Evolutionary conservation across 2,329 filamentous ascomycete genomes (phyloP), one percentile per base, ranked within the genome.

Genomic region (Ophiocordyceps robertsii): DNA sequence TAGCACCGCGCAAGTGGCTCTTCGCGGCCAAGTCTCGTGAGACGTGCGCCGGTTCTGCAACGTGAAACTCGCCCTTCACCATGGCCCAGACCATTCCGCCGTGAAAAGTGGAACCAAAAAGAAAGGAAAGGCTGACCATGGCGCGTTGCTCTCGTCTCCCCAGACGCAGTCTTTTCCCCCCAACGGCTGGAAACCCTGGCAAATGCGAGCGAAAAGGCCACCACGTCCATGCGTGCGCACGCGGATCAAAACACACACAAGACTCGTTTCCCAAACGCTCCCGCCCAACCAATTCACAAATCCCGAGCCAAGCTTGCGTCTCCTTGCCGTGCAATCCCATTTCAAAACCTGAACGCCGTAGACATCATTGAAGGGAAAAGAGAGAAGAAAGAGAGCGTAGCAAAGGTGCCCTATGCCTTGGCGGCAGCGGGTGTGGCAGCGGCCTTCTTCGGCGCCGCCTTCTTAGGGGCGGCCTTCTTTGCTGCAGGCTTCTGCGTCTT

Each of bases 401-500:
- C 12, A 35, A 16, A 14, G 12, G 17, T 37, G 40, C 16, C 29
- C 54, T 55, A 64, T 49, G 59, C 63, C 62, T 67, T 66, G 40
- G 62, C 55, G 41, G 38, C 3, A 17, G 38, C 29, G 24, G 38
- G 6, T 12, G 38, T 11, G 11, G 40, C 51, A 14, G 67, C 61
- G 12, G 66, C 57, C 60, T 71, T 67, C 60, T 68, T 69, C 24
- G 65, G 55, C 6, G 63, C 56, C 39, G 63, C 60, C 61, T 67
- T 68, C 59, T 67, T 68, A 31, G 63, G 51, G 11, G 66, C 60
- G 21, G 63, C 61, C 64, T 69, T 69, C 58, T 72, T 69, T 35
- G 67, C 62, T 8, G 69, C 62, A 17, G 64, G 60, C 54, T 67
- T 65, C 54, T 65, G 44, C 21, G 72, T 69, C 77, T 92, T 93